These are phyloP conservation scores for Yamadazyma ubonensis DNA, from an alignment of 805 yeast genomes.

Conservation along the genomic window DNA sequence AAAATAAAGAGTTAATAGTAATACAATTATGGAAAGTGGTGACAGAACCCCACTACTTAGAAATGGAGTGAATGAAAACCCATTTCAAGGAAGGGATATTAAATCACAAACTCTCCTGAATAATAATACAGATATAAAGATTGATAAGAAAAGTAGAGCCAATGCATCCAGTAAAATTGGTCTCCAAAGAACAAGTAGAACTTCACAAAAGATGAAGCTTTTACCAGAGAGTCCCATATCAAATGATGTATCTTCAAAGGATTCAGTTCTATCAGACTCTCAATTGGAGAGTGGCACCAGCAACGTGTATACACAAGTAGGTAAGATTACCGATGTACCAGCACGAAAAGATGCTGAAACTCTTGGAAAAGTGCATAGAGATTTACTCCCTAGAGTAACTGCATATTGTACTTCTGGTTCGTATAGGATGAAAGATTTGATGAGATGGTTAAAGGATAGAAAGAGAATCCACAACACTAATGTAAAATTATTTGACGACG, in stretches of 20 bases:
- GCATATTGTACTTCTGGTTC: conserved; percentile 96
- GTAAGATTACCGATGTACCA: conserved; percentile 77
- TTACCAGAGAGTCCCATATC: conserved; percentile 46
- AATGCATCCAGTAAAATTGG: conserved; percentile 45
- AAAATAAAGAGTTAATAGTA: no score
- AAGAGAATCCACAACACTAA: conserved; percentile 70
- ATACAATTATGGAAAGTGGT: neutral
- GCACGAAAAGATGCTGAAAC: conserved; percentile 94
- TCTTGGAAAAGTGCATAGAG: conserved; percentile 81
- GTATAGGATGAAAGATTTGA: conserved; percentile 82
- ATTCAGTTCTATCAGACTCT: neutral
- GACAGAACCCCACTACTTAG: conserved; percentile 14
- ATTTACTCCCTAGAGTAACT: conserved; percentile 86
- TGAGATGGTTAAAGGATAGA: conserved; percentile 80
- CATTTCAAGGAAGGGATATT: no score
- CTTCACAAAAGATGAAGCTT: conserved; percentile 69
- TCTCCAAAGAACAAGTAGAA: conserved; percentile 72
- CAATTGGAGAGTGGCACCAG: conserved; percentile 15
- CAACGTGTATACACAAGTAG: conserved; percentile 69
- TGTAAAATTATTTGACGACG: conserved; percentile 91
- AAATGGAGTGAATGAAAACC: conserved; percentile 15
- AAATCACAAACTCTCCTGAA: no score
- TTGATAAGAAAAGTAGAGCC: conserved; percentile 9
- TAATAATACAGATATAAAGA: neutral
- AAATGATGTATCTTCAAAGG: conserved; percentile 12